Evolutionary conservation across 2,329 filamentous ascomycete genomes (phyloP), one percentile per base, ranked within the genome.

Genomic region (Aspergillus arachidicola): DNA sequence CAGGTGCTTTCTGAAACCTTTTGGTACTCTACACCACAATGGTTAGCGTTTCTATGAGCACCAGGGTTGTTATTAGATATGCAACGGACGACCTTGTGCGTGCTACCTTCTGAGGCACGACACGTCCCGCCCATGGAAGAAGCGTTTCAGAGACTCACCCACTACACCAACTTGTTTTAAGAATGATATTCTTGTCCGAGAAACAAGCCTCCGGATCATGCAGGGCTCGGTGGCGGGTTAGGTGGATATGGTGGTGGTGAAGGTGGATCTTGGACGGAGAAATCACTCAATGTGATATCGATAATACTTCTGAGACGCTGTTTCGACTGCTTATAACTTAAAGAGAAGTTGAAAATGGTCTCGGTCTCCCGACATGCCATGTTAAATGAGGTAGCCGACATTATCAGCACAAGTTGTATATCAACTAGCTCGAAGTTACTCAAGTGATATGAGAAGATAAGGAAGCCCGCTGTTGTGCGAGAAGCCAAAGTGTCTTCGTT

Each of bases 151-250:
- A 36, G 19, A 46, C 41, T 34, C 23, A 53, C 21, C 36, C 10
- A 34, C n/a, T 43, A 16, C 23, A 21, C 6, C 26, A 48, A 51
- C 46, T 36, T 34, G 6, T 19, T 1, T 21, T 10, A 23, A 14
- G 10, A 16, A n/a, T n/a, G 30, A n/a, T 34, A 30, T 11, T 45
- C n/a, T 34, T 30, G 23, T 53, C 11, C 21, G 9, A 28, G 14
- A 36, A 32, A 30, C 7, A 34, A 26, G 21, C 19, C 2, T 21
- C 34, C 7, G 21, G 57, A 45, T 58, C 69, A 78, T 50, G 72
- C 77, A 50, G 78, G 78, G 61, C 78, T 79, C 50, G 77, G 77
- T 45, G 78, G 78, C 26, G 78, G 78, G 62, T 79, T 78, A 21
- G 76, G 75, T 55, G 78, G 78, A 26, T 73, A 75, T 46, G 77